Percentiles rank a stretch among this genome's conserved stretches.
Conservation (phyloP, 2,329 filamentous ascomycete genomes). For the Ustulina deusta region DNA sequence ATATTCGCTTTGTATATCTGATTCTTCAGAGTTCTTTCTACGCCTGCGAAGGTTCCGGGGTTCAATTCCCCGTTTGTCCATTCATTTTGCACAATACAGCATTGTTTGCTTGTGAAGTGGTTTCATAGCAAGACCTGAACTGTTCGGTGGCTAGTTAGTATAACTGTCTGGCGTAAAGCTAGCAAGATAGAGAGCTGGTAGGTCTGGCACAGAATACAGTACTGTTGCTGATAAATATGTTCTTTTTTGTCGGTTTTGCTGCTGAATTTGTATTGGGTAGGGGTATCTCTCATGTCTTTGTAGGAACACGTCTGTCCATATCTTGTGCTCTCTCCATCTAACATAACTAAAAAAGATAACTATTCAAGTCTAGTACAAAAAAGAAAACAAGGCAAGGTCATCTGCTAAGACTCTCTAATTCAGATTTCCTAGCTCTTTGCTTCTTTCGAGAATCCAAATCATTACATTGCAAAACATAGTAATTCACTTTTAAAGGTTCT, state of each 20-base stretch:
- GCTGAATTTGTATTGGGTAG: slow-evolving; percentile 9
- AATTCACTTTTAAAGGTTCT: slow-evolving; percentile 21
- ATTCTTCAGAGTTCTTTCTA: not conserved
- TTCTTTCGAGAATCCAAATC: slow-evolving; percentile 20
- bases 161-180: not conserved
- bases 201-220: not conserved
- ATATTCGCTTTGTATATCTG: slow-evolving; percentile 39
- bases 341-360: slow-evolving; percentile 7
- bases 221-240: not conserved
- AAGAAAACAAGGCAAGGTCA: slow-evolving; percentile 4
- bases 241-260: slow-evolving; percentile 4
- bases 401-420: not conserved
- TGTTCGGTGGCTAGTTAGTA: not conserved
- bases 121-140: too few relatives aligned
- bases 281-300: slow-evolving; percentile 35
- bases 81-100: not conserved
- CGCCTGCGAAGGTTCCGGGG: slow-evolving; percentile 40
- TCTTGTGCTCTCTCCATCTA: slow-evolving; percentile 14
- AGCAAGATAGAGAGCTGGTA: too few relatives aligned
- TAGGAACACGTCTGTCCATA: slow-evolving; percentile 19
- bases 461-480: slow-evolving; percentile 20
- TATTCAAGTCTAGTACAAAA: slow-evolving; percentile 16
- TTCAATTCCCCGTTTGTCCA: slow-evolving; percentile 43
- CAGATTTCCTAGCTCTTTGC: slow-evolving; percentile 10
- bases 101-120: not conserved